Base-by-base conservation (phyloP, 2,329 filamentous ascomycete species). In the Cladosporium colombiae region DNA sequence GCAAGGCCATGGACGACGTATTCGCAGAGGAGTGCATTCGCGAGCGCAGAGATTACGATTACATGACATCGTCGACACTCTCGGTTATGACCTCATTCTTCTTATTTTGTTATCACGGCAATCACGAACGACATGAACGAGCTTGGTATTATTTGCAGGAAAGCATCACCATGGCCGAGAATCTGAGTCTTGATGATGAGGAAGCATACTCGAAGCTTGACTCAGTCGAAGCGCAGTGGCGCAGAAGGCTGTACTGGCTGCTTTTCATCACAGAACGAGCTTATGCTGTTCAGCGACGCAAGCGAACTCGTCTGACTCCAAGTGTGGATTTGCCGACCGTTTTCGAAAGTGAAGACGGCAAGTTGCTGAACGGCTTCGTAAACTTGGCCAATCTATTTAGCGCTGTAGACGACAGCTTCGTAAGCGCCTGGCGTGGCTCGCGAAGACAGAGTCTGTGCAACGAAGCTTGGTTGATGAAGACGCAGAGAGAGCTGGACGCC, bases 121-220 rank as follows among this genome's bases (percentile, higher is more conserved):
- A 77, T 56, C 71, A 74, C 37, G 75, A 77, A 63, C 69, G 69
- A 40, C 71, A 74, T 55, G 65, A 69, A 25, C 73, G 73, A 59
- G 75, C 75, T 4, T 77, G 75, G 75, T 72, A 75, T 63, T 77
- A 75, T 46, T 60, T 77, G 58, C 74, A 77, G 59, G 75, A 77
- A 66, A 71, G 71, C 63, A 76, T 77, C 53, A 76, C 75, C 1
- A 74, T 75, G 33, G 62, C 70, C 8, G 73, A 77, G 67, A 76
- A 70, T 29, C 64, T 77, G 56, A 70, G 73, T 13, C 72, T 77
- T 68, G 75, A 77, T 61, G 74, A 76, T 35, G 75, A 77, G 55
- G 66, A 70, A 18, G 67, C 68, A 5, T 76, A 77, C 58, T 65
- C 68, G n/a, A 72, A 74, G 57, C 69, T 76, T 3, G 71, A 76